Conservation (phyloP, 495 filamentous ascomycete genomes). For the Evernia prunastri region DNA sequence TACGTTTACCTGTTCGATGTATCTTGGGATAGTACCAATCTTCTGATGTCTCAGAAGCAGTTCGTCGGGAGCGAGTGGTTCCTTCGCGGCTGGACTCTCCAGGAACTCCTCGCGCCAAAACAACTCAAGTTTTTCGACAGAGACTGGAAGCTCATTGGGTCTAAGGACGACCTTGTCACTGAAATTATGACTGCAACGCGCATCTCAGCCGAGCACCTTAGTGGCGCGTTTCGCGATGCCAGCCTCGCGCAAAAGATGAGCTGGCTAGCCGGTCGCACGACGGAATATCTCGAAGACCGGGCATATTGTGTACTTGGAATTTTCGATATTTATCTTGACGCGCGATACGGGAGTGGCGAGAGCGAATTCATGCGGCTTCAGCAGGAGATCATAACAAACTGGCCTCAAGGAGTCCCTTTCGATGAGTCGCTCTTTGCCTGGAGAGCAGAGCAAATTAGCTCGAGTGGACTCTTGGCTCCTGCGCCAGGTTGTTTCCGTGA, state of each 20-base stretch:
- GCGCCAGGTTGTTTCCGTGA: conserved; percentile 9
- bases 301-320: conserved; percentile 21
- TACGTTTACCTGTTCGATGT: too few species aligned
- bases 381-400: conserved; percentile 9
- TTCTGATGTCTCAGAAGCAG: conserved; percentile 6
- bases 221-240: conserved; percentile 8
- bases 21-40: conserved; percentile 6
- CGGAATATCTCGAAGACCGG: conserved; percentile 13
- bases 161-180: conserved; percentile 9
- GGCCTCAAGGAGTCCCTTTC: conserved; percentile 3
- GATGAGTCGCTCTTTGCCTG: conserved; percentile 9
- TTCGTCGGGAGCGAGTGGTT: too few species aligned
- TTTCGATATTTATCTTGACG: conserved; percentile 16
- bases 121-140: too few species aligned
- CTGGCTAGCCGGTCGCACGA: conserved; percentile 11
- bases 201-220: conserved; percentile 9
- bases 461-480: conserved; percentile 9
- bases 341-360: conserved; percentile 9
- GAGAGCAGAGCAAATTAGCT: conserved; percentile 9
- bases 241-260: conserved; percentile 16
- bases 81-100: too few species aligned
- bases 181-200: conserved; percentile 9
- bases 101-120: too few species aligned
- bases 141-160: conserved; percentile 3
- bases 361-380: conserved; percentile 10